Evolutionary conservation across 2,329 filamentous ascomycete species (phyloP), one percentile per base, ranked within the genome.

Genomic region (Rhexocercosporidium sp.): DNA sequence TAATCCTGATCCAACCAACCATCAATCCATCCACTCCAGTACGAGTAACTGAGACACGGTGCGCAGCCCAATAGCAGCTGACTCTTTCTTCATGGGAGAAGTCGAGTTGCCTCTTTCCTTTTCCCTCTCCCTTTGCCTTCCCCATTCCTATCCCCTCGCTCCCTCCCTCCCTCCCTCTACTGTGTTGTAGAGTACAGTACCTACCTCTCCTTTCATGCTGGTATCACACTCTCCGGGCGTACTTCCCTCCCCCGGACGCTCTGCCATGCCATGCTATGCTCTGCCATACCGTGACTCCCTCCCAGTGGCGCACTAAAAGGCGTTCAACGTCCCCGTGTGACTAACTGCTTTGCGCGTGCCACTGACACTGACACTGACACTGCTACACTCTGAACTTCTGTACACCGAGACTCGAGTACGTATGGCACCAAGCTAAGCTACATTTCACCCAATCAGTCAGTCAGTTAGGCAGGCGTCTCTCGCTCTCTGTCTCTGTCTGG

Each of bases 341-440:
- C 73, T 72, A 69, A 71, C 39, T 62, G 34, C 34, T 66, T 62
- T 67, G 69, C 73, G 72, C 70, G 72, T 74, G 72, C 71, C 70
- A 72, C 68, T 51, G 37, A 62, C 54, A 59, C 12, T 46, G 46
- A 57, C 44, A 37, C 61, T 20, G 9, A 51, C 18, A 65, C 59
- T n/a, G 22, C 44, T 47, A 47, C 44, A 46, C 44, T n/a, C n/a
- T 47, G 44, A 47, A 47, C n/a, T 27, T 16, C 53, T 57, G 34
- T 66, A 62, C 65, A 70, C 69, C 69, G 67, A 69, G 53, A 51
- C 29, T 31, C 53, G 29, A 56, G 44, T 34, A 20, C 37, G 29
- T 9, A 47, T 12, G 20, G 20, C 12, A 57, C 54, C 54, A 41
- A 41, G 34, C 54, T 57, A 57, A 57, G 31, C 29, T 56, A 56